Conservation (phyloP, 352 stramenopile genomes). For the Nothophytophthora sp. region DNA sequence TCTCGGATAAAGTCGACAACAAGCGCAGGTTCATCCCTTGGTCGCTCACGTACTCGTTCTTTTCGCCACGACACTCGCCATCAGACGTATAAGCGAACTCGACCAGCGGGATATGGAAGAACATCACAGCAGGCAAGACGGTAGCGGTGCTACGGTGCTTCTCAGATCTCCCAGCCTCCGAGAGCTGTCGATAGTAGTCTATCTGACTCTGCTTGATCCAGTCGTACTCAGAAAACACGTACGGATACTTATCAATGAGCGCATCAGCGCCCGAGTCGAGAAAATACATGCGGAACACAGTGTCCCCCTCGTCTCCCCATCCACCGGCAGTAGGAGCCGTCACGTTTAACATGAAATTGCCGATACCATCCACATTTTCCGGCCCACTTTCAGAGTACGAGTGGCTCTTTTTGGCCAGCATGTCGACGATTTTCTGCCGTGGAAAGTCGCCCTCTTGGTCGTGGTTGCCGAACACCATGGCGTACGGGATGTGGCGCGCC, state of each 20-base stretch:
- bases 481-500: slow-evolving; percentile 46
- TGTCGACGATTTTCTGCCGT: slow-evolving; percentile 35
- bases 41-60: slow-evolving; percentile 40
- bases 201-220: slow-evolving; percentile 59
- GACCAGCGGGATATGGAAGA: slow-evolving; percentile 65
- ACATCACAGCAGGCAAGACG: slow-evolving; percentile 52
- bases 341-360: slow-evolving; percentile 62
- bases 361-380: slow-evolving; percentile 30
- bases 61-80: slow-evolving; percentile 24
- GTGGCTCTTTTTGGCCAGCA: slow-evolving; percentile 32
- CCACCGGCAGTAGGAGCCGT: slow-evolving; percentile 25
- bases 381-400: slow-evolving; percentile 49
- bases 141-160: slow-evolving; percentile 15
- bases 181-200: slow-evolving; percentile 40
- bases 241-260: slow-evolving; percentile 30
- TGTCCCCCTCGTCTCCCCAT: slow-evolving; percentile 28
- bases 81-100: slow-evolving; percentile 35
- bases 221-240: slow-evolving; percentile 41
- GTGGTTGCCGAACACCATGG: slow-evolving; percentile 65
- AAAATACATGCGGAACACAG: slow-evolving; percentile 68
- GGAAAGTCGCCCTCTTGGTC: slow-evolving; percentile 47
- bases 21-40: slow-evolving; percentile 44
- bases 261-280: slow-evolving; percentile 43
- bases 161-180: slow-evolving; percentile 17
- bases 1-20: slow-evolving; percentile 39